Evolutionary conservation across 75 land plant species (phyloP).

Genomic region (Cunninghamia lanceolata): DNA sequence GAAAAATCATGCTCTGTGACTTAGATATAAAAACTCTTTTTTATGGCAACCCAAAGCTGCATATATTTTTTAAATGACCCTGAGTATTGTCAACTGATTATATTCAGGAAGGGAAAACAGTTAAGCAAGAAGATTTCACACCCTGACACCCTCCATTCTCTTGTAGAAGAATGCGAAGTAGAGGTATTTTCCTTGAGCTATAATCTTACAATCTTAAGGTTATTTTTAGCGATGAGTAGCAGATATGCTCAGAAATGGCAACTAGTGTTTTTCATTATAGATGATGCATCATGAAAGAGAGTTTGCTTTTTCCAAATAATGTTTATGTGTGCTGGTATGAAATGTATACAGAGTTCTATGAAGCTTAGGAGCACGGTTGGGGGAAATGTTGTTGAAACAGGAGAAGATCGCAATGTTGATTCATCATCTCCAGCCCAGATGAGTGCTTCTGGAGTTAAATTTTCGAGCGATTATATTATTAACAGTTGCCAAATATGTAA

Average conservation of each 20-base stretch:
- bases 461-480: not conserved
- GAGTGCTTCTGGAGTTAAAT: not conserved
- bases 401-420: not conserved
- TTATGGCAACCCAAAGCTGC: not conserved
- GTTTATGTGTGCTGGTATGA: not conserved
- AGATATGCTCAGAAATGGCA: not conserved
- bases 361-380: not conserved
- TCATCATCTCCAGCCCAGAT: not conserved
- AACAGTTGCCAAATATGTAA: conserved; percentile 8
- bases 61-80: not conserved
- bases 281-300: not conserved
- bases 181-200: not conserved
- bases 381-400: not conserved
- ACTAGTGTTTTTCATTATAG: not conserved
- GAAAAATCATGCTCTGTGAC: not conserved
- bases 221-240: not conserved
- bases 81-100: not conserved
- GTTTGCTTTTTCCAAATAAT: not conserved
- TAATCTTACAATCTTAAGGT: not conserved
- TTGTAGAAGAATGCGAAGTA: not conserved
- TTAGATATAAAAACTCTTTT: too few relatives aligned
- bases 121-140: not conserved
- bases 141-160: not conserved
- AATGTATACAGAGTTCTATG: not conserved
- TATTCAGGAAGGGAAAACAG: not conserved